phyloP scores from a whole-genome alignment of 148 eudicot genomes.

The Amaranthus hypochondriacus region DNA sequence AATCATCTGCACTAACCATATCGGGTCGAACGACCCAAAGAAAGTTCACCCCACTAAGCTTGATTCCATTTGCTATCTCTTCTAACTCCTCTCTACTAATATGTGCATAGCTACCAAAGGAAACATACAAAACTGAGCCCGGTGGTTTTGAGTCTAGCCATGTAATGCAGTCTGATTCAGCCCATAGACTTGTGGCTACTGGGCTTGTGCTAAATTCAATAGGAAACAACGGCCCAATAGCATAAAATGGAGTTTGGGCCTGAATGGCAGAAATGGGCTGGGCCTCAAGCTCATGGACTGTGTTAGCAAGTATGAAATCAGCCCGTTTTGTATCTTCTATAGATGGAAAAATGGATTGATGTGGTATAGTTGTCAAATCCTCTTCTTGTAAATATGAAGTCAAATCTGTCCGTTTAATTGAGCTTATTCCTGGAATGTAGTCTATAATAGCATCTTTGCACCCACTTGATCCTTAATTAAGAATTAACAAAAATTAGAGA shows the following conservation, averaged over 20 bases:
- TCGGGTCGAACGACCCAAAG: constrained; percentile 60
- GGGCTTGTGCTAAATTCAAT: constrained; percentile 32
- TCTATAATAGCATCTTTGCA: constrained; percentile 49
- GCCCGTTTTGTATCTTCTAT: constrained; percentile 26
- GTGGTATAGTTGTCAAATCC: constrained; percentile 31
- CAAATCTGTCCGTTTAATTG: constrained; percentile 51
- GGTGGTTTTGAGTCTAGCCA: constrained; percentile 55
- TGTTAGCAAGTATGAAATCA: constrained; percentile 29
- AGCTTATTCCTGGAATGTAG: constrained; percentile 62
- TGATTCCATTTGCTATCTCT: constrained; percentile 59
- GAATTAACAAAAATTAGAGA: background rate
- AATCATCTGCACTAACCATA: constrained; percentile 21
- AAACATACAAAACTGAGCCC: constrained; percentile 58
- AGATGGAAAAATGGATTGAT: constrained; percentile 31
- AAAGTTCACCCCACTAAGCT: constrained; percentile 41
- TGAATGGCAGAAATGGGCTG: constrained; percentile 25
- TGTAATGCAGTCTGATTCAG: constrained; percentile 56
- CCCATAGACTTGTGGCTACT: constrained; percentile 58
- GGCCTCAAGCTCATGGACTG: constrained; percentile 29
- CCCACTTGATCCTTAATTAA: constrained; percentile 28
- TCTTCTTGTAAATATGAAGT: constrained; percentile 49
- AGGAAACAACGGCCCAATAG: constrained; percentile 58
- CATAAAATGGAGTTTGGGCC: constrained; percentile 22
- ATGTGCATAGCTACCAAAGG: constrained; percentile 72
- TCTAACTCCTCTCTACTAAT: constrained; percentile 28